Evolutionary conservation across 768 basidiomycete species (phyloP), one percentile per base, ranked within the genome.

Genomic region (Trametes coccinea): DNA sequence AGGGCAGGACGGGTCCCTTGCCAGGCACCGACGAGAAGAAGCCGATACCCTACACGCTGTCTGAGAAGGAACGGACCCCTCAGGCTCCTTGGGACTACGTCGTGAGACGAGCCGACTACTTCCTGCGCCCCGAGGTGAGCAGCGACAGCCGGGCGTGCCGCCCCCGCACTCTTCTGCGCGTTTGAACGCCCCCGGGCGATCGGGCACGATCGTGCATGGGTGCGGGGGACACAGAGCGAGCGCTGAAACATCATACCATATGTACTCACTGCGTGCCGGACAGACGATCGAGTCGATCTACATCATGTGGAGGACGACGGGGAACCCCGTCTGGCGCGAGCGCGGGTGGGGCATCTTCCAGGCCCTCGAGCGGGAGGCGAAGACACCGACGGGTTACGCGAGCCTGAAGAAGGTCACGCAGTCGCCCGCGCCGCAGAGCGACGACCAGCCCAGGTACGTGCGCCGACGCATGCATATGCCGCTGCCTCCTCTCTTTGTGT

Each of bases 271-370:
- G 9, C 30, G 13, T 45, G 6, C n/a, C 5, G 14, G 16, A 22
- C 47, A 92, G 89, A 84, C 91, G 6, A 66, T 92, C 4, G 90
- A 92, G 70, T 87, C 86, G 9, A 71, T 92, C 56, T 91, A 86
- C 69, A 67, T 91, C 16, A 71, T 92, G 59, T 92, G 87, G 85
- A 82, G 82, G 47, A 79, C 82, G 7, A 92, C 90, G 2, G 83
- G 87, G 0, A 81, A 92, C 66, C 69, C 70, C 33, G 80, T 78
- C 58, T 92, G 91, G 90, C 80, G 90, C 64, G 79, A 84, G 47
- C 81, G 84, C 53, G 90, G 86, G 2, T 90, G 89, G 88, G 71
- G 69, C 33, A 83, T 92, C 40, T 92, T 89, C 67, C 75, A 87
- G 63, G 83, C 87, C 5, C 80, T 92, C 27, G 81, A 88, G 71